These are phyloP conservation scores for Podospora didyma DNA, from an alignment of 495 filamentous ascomycete species.

Conservation along the genomic window DNA sequence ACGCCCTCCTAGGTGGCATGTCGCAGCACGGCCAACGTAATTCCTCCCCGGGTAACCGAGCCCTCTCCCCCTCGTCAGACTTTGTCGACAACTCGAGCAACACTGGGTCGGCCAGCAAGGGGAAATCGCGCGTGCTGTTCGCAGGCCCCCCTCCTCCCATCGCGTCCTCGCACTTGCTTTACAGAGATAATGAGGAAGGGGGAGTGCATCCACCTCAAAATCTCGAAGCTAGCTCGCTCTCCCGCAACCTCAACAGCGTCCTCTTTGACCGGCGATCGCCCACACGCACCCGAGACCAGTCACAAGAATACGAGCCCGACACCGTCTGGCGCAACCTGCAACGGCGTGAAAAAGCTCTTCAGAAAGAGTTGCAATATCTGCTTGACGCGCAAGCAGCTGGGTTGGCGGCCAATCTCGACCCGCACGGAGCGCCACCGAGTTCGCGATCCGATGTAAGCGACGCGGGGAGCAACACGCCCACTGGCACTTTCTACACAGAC, in stretches of 20 bases:
- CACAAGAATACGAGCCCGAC: slow-evolving; percentile 25
- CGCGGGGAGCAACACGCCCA: slow-evolving; percentile 37
- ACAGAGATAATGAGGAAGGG: slow-evolving; percentile 28
- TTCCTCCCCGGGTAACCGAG: slow-evolving; percentile 2
- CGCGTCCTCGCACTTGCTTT: slow-evolving; percentile 22
- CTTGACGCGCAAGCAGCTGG: slow-evolving; percentile 84
- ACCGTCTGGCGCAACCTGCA: slow-evolving; percentile 33
- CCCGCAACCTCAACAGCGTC: slow-evolving; percentile 28
- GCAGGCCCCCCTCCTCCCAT: slow-evolving; percentile 34
- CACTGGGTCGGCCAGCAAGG: slow-evolving; percentile 18
- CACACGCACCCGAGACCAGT: slow-evolving; percentile 6
- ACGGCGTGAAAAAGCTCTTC: slow-evolving; percentile 57
- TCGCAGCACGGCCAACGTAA: not conserved
- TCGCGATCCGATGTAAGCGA: slow-evolving; percentile 17
- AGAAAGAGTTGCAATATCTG: slow-evolving; percentile 71
- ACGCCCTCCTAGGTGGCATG: slow-evolving; percentile 24
- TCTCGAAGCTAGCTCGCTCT: slow-evolving; percentile 12
- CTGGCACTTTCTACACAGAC: slow-evolving; percentile 15
- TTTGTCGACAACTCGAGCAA: slow-evolving; percentile 19
- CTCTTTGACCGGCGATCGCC: slow-evolving; percentile 24
- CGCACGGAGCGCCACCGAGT: slow-evolving; percentile 7
- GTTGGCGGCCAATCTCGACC: slow-evolving; percentile 40
- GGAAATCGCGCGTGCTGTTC: slow-evolving; percentile 20
- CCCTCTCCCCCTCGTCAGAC: slow-evolving; percentile 6
- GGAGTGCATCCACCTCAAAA: not conserved